phyloP scores from a whole-genome alignment of 1,284 basidiomycete species.

The Moesziomyces parantarcticus region DNA sequence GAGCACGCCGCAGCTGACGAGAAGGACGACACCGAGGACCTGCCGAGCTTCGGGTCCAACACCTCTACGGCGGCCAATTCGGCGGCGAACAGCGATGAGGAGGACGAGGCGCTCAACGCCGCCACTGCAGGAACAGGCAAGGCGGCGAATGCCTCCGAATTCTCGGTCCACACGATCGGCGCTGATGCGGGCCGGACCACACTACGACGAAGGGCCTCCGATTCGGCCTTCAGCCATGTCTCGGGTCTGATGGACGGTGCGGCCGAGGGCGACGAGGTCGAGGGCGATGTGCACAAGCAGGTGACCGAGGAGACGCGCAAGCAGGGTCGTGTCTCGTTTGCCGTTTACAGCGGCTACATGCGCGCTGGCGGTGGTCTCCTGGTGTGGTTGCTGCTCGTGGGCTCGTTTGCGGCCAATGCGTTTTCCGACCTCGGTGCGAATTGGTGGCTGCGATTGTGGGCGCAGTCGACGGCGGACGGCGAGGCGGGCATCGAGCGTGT shows the following conservation, averaged over 20 bases:
- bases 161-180: conserved; percentile 40
- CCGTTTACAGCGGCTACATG: conserved; percentile 38
- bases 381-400: conserved; percentile 25
- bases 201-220: conserved; percentile 50
- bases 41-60: conserved; percentile 29
- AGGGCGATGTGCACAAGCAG: conserved; percentile 31
- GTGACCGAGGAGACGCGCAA: conserved; percentile 31
- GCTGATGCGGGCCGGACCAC: conserved; percentile 7
- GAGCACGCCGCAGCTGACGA: conserved; percentile 63
- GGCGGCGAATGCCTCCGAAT: conserved; percentile 18
- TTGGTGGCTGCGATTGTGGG: conserved; percentile 37
- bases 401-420: conserved; percentile 11
- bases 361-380: conserved; percentile 30
- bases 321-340: conserved; percentile 31
- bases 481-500: too few relatives aligned
- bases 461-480: conserved; percentile 1
- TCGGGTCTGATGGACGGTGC: conserved; percentile 77
- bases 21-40: conserved; percentile 34
- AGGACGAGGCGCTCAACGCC: conserved; percentile 20
- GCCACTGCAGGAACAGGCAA: conserved; percentile 2
- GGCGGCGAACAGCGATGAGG: conserved; percentile 38
- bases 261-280: conserved; percentile 52
- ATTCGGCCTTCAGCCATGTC: conserved; percentile 73
- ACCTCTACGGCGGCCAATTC: conserved; percentile 21
- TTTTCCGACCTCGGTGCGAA: conserved; percentile 29